These are phyloP conservation scores for Edaphochlamys debaryana DNA, from an alignment of 139 green algal species.

Conservation along the genomic window DNA sequence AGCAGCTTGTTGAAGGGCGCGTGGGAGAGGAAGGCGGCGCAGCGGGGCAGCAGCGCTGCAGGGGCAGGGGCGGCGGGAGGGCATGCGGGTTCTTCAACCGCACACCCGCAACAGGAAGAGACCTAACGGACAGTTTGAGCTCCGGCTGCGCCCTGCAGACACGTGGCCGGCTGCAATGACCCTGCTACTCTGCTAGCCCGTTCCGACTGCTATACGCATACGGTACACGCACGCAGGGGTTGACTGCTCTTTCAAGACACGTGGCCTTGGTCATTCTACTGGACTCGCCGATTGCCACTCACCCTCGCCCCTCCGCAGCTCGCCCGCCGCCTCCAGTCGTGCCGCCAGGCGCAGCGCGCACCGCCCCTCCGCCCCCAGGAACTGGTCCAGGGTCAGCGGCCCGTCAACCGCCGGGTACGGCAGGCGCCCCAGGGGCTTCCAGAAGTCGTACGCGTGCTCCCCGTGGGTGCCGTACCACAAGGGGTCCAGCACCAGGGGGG, in stretches of 20 bases:
- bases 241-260: too few species aligned
- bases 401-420: slow-evolving; percentile 72
- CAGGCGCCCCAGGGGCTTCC: slow-evolving; percentile 73
- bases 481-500: slow-evolving; percentile 80
- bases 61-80: background rate
- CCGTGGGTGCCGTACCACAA: slow-evolving; percentile 67
- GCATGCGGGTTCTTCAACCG: too few species aligned
- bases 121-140: too few species aligned
- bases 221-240: too few species aligned
- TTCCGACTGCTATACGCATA: too few species aligned
- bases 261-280: too few species aligned
- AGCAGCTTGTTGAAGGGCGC: slow-evolving; percentile 86
- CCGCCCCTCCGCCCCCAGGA: slow-evolving; percentile 37
- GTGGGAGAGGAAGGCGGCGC: slow-evolving; percentile 74
- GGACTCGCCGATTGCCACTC: too few species aligned
- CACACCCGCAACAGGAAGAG: too few species aligned
- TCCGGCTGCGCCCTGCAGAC: too few species aligned
- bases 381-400: slow-evolving; percentile 42
- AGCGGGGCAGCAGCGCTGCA: slow-evolving; percentile 51
- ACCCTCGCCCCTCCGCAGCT: background rate
- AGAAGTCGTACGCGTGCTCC: slow-evolving; percentile 85
- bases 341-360: slow-evolving; percentile 23
- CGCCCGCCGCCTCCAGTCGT: slow-evolving; percentile 19
- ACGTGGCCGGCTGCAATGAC: background rate
- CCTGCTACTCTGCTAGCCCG: too few species aligned